Base-by-base conservation (phyloP, 768 basidiomycete genomes). In the Russula lepida region DNA sequence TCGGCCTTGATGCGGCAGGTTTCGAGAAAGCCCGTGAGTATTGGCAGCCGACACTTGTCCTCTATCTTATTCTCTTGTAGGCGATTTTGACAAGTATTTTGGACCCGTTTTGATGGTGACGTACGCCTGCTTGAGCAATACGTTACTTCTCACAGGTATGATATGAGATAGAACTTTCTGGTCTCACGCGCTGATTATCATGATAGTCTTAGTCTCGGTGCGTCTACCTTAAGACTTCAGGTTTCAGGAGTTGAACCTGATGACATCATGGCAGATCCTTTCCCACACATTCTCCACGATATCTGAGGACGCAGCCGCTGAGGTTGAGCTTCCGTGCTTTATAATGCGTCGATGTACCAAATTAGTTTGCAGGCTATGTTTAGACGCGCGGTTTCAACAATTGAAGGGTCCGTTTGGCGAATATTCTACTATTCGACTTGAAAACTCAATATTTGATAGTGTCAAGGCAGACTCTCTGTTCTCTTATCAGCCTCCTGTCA, bases 231-330 rank as follows among this genome's bases (percentile, higher is more conserved):
- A 21, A 15, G 8, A 17, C 2, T 19, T 41, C 39, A 13, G 6
- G 17, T 1, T 19, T 41, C 39, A 13, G 6, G 17, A 8, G 28
- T 15, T 6, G 12, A 17, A 37, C 28, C 25, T 32, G 39, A 59
- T 30, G 17, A 4, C 6, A 19, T 11, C 25, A n/a, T 23, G 44
- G 13, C 67, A 92, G 91, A 98, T 98, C 52, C 76, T 99, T 27
- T 92, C 92, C 6, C 92, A 98, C 69, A 98, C 97, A 0, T 99
- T 99, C 71, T 86, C 95, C 0, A 89, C 82, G 7, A 92, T 98
- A 68, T 95, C 86, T 64, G 88, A 91, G 66, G 93, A 98, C 72
- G 97, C 95, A 32, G 85, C 83, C 1, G 93, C 94, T 1, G 93
- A 97, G 79, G 92, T 91, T 65, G 53, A 71, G 64, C 27, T 55